Evolutionary conservation across 2,329 filamentous ascomycete genomes (phyloP).

Genomic region (Apiospora phragmitis): DNA sequence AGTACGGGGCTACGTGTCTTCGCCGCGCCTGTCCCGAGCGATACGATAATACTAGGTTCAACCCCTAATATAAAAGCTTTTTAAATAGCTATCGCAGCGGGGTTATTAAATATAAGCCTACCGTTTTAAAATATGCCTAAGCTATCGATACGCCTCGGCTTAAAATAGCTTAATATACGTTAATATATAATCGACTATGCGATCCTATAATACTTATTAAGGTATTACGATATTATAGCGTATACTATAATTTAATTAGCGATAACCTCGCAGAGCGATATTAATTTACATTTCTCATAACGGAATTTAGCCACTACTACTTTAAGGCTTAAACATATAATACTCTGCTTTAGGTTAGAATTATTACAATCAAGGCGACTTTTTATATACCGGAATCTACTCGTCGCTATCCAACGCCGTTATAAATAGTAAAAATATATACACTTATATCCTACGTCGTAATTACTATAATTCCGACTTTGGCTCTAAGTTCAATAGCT

Average conservation of each 20-base stretch:
- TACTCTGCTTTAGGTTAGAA: constrained; percentile 10
- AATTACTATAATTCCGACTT: constrained; percentile 22
- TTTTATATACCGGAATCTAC: constrained; percentile 8
- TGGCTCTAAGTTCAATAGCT: constrained; percentile 19
- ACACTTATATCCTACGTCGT: constrained; percentile 21
- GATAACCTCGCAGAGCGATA: neutral
- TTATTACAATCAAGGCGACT: neutral
- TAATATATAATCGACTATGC: neutral
- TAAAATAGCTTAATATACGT: constrained; percentile 10
- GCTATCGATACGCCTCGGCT: neutral
- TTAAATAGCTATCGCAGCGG: neutral
- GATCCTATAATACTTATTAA: constrained; percentile 8
- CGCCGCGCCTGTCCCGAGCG: neutral
- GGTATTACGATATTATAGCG: constrained; percentile 4
- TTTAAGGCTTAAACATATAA: neutral
- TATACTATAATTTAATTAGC: neutral
- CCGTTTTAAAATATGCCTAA: constrained; percentile 9
- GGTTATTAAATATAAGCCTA: constrained; percentile 11
- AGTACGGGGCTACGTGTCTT: neutral
- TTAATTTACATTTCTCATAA: constrained; percentile 7
- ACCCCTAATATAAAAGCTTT: neutral
- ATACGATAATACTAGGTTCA: constrained; percentile 7
- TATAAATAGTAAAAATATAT: constrained; percentile 26
- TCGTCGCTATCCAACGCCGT: constrained; percentile 15
- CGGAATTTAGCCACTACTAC: neutral